Evolutionary conservation across 2,329 filamentous ascomycete species (phyloP).

Genomic region (Epichloe uncinata): DNA sequence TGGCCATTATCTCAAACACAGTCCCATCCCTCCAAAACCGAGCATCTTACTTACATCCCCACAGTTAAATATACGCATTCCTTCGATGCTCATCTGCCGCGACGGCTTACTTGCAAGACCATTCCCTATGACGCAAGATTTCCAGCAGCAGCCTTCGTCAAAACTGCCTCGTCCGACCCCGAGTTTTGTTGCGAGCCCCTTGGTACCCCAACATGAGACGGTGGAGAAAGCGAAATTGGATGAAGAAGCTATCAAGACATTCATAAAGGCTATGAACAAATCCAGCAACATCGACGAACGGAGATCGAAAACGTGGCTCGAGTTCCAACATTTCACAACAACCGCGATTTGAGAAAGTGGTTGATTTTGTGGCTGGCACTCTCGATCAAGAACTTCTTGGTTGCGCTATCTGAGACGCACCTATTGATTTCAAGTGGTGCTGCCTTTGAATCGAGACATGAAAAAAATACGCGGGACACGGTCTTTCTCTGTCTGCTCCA

Average conservation of each 20-base stretch:
- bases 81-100: slow-evolving; percentile 47
- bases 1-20: not conserved
- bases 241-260: slow-evolving; percentile 27
- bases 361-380: too few relatives aligned
- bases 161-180: slow-evolving; percentile 20
- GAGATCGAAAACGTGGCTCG: slow-evolving; percentile 25
- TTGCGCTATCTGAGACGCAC: too few relatives aligned
- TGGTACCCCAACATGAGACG: slow-evolving; percentile 34
- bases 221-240: slow-evolving; percentile 33
- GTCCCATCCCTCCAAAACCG: not conserved
- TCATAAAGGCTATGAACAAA: slow-evolving; percentile 26
- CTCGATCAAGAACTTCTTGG: too few relatives aligned
- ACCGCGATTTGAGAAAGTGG: slow-evolving; percentile 5
- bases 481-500: too few relatives aligned
- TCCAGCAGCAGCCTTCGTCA: slow-evolving; percentile 31
- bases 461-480: too few relatives aligned
- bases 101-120: slow-evolving; percentile 36
- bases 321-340: slow-evolving; percentile 11
- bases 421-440: too few relatives aligned
- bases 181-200: slow-evolving; percentile 25
- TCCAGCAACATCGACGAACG: slow-evolving; percentile 23
- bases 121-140: slow-evolving; percentile 28
- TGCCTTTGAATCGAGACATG: too few relatives aligned
- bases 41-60: not conserved
- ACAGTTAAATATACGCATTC: slow-evolving; percentile 45